Evolutionary conservation across 805 yeast genomes (phyloP), one percentile per base, ranked within the genome.

Genomic region (Wickerhamomyces strasburgensis): DNA sequence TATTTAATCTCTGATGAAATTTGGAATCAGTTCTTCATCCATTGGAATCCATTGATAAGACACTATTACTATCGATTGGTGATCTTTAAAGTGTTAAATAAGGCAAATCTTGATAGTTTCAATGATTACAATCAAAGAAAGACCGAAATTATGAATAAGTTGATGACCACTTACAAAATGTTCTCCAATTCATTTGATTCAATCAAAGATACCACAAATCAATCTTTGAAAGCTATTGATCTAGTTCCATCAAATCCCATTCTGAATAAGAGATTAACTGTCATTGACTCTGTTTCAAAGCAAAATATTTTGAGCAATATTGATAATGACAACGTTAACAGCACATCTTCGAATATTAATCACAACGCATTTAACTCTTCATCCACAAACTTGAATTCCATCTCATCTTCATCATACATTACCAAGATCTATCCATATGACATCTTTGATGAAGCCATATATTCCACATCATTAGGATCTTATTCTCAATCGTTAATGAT

Each of bases 31-130:
- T 73, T 72, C 42, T 77, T 86, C 50, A 72, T 79, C 27, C 94
- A 87, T 58, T 87, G 94, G 86, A 73, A 78, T 50, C 88, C 95
- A 3, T 57, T 85, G 14, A 78, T 84, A 17, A 65, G 95, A 26
- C 71, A 82, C 4, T 83, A 78, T 50, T 86, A 78, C 55, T 65
- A 73, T 33, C 65, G 88, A 28, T 64, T 86, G 16, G 41, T 86
- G 14, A 68, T 84, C 33, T 86, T 90, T 83, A 72, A 85, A 44
- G 57, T 80, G 30, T 21, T 21, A 11, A 57, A 62, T 54, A 64
- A 80, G 6, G n/a, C 29, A 6, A 23, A 25, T 6, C 11, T 21
- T 21, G 8, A 27, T 10, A 14, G 11, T 27, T 27, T 14, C 17
- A 18, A 9, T 18, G 42, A 45, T 32, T 35, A 19, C 36, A 3